These are phyloP conservation scores for Brassica rapa DNA, from an alignment of 345 rosid genomes.

Conservation along the genomic window DNA sequence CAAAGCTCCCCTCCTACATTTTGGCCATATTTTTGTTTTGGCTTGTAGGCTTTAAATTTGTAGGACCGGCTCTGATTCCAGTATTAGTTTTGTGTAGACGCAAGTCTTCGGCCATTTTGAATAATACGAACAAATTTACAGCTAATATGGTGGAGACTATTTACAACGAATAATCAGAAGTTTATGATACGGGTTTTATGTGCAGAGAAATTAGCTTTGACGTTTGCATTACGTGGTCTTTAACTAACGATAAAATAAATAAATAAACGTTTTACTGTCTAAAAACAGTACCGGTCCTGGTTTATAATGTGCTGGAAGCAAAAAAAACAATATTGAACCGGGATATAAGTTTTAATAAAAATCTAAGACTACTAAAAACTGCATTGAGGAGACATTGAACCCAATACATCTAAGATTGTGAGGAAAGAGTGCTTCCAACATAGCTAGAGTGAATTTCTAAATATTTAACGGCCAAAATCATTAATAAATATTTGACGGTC, in stretches of 20 bases:
- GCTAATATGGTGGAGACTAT: not conserved
- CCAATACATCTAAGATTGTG: no score
- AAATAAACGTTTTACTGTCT: not conserved
- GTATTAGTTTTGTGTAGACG: not conserved
- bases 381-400: no score
- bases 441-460: no score
- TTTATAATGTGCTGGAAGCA: no score
- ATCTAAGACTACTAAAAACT: no score
- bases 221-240: not conserved
- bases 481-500: no score
- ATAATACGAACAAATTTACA: not conserved
- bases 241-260: not conserved
- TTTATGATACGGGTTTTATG: not conserved
- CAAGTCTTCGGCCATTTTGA: not conserved
- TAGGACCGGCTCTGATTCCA: not conserved
- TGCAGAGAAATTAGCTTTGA: not conserved
- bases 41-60: not conserved
- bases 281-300: not conserved
- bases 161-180: not conserved
- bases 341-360: no score
- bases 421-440: no score
- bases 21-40: not conserved
- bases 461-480: no score
- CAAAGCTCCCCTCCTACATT: no score
- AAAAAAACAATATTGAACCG: no score